Base-by-base conservation (phyloP, 2,329 filamentous ascomycete species). In the Apiospora kogelbergensis region DNA sequence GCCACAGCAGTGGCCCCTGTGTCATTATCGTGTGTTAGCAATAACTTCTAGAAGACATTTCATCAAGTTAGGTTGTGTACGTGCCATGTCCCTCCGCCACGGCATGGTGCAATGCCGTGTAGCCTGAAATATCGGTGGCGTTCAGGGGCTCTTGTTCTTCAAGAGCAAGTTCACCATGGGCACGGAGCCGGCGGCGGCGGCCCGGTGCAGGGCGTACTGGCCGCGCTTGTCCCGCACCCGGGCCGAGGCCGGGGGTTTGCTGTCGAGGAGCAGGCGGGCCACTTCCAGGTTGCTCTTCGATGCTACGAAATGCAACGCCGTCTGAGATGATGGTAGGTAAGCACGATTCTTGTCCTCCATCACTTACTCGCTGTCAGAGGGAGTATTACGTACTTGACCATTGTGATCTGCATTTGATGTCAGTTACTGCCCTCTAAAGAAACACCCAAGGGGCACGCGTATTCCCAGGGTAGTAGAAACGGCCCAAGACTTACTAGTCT, bases 171-270 rank as follows among this genome's bases (percentile, higher is more conserved):
- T 92, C 64, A 97, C 85, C 83, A 99, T 94, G 6, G 95, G 94
- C n/a, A 92, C 88, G 4, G 92, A 95, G 7, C 97, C 97, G 3
- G 94, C 89, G 2, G 96, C 95, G 0, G 96, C 95, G 3, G 96
- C 96, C 22, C 96, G 90, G 80, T 99, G 97, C 33, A 99, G 86
- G 7, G 97, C 88, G 69, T 98, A 89, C 78, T 98, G 95, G n/a
- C 93, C 93, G 40, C 94, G 88, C 76, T 89, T 92, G 78, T 99
- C 96, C 72, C 93, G 93, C 2, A 95, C 86, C 33, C 95, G 86
- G 1, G 94, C 89, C 5, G 91, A 94, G 15, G 94, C 95, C 0
- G 87, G 82, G 0, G 86, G 85, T 69, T 92, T 91, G 74, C 90
- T 86, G 22, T 87, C 85, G 46, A 99, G 82, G n/a, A 99, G 87